These are phyloP conservation scores for Nectriaceae sp. DNA, from an alignment of 2,329 filamentous ascomycete species.

Conservation along the genomic window DNA sequence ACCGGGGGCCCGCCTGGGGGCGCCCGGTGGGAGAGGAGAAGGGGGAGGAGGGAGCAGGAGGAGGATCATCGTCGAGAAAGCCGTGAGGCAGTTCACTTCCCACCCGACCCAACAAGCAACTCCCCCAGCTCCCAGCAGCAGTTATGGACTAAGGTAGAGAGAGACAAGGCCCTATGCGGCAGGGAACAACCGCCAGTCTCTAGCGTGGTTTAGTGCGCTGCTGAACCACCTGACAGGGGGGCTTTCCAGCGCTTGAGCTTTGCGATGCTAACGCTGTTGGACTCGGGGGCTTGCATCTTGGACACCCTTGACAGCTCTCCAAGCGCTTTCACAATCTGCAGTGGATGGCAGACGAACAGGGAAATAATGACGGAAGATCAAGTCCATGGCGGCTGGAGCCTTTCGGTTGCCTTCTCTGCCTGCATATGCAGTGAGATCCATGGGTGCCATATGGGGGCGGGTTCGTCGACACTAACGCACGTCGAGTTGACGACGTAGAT, in stretches of 20 bases:
- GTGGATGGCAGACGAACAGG: not conserved
- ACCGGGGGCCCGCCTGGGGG: not conserved
- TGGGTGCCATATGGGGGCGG: not conserved
- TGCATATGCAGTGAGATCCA: not conserved
- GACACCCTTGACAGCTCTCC: not conserved
- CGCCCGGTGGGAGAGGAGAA: not conserved
- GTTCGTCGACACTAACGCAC: not conserved
- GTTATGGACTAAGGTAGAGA: no score
- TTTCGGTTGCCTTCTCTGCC: not conserved
- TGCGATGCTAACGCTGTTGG: no score
- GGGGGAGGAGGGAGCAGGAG: no score
- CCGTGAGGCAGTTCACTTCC: not conserved
- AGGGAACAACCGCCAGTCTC: not conserved
- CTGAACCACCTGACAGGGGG: no score
- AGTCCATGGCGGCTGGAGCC: not conserved
- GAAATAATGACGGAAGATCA: not conserved
- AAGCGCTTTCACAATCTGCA: not conserved
- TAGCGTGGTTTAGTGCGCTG: not conserved
- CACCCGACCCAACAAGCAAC: no score
- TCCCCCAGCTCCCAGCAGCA: no score
- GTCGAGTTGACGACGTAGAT: not conserved
- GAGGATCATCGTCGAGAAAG: not conserved
- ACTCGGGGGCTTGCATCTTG: no score
- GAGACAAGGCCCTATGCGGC: not conserved
- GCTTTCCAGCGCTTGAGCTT: no score